Evolutionary conservation across 768 basidiomycete species (phyloP).

Genomic region (Lactifluus rugatus): DNA sequence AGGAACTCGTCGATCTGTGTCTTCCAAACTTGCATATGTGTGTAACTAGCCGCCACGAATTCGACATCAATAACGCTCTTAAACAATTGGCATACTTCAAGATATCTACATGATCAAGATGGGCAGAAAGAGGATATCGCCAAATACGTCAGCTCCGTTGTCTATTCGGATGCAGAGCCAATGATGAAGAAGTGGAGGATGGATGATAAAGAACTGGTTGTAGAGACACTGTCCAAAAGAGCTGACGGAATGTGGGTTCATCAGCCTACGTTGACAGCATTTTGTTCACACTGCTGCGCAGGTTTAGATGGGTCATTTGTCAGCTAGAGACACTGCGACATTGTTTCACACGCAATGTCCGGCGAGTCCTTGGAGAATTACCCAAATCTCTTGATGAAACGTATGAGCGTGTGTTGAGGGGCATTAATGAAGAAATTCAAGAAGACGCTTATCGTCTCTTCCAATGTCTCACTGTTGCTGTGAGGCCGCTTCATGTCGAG

Average conservation of each 20-base stretch:
- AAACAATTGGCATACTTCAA: neutral
- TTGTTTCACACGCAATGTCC: neutral
- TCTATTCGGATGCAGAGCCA: slow-evolving; percentile 24
- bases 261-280: neutral
- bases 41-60: neutral
- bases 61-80: neutral
- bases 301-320: neutral
- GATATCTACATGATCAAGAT: neutral
- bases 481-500: neutral
- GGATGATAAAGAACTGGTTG: too few species aligned
- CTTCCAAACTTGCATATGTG: too few species aligned
- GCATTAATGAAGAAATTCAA: neutral
- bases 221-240: neutral
- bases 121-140: neutral
- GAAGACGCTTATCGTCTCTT: neutral
- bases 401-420: neutral
- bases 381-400: neutral
- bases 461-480: neutral
- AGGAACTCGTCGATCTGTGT: neutral
- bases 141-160: neutral
- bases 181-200: neutral
- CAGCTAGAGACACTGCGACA: neutral
- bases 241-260: neutral
- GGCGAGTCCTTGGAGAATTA: neutral
- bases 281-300: neutral